A percentile compares a stretch with the other conserved stretches of the same genome.
These are phyloP conservation scores for Sarocladium kiliense DNA, from an alignment of 2,329 filamentous ascomycete genomes.

Conservation along the genomic window DNA sequence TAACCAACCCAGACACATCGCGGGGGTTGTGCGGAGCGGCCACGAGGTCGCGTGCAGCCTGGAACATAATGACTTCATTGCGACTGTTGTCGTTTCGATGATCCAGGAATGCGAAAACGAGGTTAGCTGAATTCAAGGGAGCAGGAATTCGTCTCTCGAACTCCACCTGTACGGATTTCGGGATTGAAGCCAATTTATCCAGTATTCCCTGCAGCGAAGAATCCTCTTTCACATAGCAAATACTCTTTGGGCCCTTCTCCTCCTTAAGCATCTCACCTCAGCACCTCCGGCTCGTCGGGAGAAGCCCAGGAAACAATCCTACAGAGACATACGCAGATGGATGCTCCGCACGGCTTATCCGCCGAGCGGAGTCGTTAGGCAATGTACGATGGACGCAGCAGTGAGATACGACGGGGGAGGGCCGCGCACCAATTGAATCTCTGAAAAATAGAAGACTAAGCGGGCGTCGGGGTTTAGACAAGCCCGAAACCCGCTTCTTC, in stretches of 20 bases:
- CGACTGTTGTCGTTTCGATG: background rate
- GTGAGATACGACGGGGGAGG: too few species aligned
- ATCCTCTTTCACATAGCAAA: too few species aligned
- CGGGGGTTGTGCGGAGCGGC: background rate
- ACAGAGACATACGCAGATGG: background rate
- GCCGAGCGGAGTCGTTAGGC: background rate
- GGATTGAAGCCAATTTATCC: background rate
- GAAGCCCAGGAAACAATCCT: too few species aligned
- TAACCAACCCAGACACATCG: background rate
- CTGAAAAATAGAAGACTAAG: too few species aligned
- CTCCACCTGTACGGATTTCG: background rate
- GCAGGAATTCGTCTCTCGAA: too few species aligned
- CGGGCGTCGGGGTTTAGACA: background rate
- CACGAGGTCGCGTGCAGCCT: background rate
- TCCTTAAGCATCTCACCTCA: background rate
- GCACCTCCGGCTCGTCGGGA: background rate
- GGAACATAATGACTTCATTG: constrained; percentile 1
- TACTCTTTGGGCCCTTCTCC: too few species aligned
- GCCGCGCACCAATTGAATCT: too few species aligned
- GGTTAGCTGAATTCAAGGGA: background rate
- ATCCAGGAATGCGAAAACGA: background rate
- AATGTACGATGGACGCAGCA: too few species aligned
- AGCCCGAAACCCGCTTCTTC: background rate
- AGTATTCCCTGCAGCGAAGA: background rate
- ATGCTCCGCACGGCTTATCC: background rate